A percentile compares a stretch with the other conserved stretches of the same genome.
These are phyloP conservation scores for Stylosanthes scabra DNA, from an alignment of 331 rosid genomes.

Conservation along the genomic window DNA sequence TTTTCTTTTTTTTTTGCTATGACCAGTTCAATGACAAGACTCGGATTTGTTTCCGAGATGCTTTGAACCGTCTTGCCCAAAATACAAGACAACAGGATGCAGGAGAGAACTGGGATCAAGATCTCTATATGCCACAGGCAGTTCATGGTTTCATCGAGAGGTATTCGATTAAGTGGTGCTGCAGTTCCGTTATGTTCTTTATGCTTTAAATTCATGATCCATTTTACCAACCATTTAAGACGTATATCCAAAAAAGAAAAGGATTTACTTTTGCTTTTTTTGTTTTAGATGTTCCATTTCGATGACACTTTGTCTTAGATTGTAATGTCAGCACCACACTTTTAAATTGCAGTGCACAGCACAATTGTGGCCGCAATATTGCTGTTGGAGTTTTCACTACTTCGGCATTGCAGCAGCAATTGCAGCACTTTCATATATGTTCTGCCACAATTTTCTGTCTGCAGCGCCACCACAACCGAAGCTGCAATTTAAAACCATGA, in stretches of 20 bases:
- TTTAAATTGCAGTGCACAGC: no score
- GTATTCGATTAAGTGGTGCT: slow-evolving; percentile 41
- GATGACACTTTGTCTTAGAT: neutral
- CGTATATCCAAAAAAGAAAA: slow-evolving; percentile 22
- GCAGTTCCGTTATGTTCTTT: slow-evolving; percentile 22
- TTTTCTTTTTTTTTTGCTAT: neutral
- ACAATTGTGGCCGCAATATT: no score
- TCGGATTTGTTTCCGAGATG: slow-evolving; percentile 74
- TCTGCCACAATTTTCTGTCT: no score
- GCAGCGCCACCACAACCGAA: no score
- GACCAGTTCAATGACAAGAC: slow-evolving; percentile 61
- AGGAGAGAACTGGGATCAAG: slow-evolving; percentile 39
- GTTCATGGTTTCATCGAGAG: slow-evolving; percentile 43
- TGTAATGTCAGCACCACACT: neutral
- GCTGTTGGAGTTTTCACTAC: no score
- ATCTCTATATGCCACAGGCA: slow-evolving; percentile 22
- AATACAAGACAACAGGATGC: slow-evolving; percentile 49
- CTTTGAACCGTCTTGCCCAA: slow-evolving; percentile 77
- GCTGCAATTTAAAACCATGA: no score
- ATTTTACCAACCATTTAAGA: slow-evolving; percentile 25
- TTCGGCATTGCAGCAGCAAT: no score
- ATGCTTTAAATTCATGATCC: slow-evolving; percentile 7
- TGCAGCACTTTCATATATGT: no score
- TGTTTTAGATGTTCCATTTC: neutral
- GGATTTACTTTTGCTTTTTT: neutral